These are phyloP conservation scores for Epichloe coenophiala DNA, from an alignment of 2,329 filamentous ascomycete species.

Conservation along the genomic window DNA sequence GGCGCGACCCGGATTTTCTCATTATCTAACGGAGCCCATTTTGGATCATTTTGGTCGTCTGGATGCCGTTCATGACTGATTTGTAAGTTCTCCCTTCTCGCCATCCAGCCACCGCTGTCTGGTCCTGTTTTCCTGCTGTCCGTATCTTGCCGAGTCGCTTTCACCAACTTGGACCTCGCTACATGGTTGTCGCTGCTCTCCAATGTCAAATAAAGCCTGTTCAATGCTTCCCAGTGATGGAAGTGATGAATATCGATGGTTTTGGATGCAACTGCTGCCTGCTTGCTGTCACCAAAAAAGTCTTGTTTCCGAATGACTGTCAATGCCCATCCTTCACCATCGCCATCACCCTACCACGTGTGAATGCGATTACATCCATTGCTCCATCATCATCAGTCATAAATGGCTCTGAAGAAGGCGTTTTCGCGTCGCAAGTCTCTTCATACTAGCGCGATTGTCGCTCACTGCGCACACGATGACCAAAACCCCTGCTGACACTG, in stretches of 20 bases:
- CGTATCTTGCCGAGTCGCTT: constrained; percentile 24
- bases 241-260: constrained; percentile 20
- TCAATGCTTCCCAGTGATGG: constrained; percentile 20
- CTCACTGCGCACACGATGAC: constrained; percentile 4
- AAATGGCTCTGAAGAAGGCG: constrained; percentile 6
- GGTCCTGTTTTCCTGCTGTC: constrained; percentile 19
- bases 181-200: constrained; percentile 22
- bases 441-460: constrained; percentile 11
- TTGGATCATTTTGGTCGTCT: constrained; percentile 20
- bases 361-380: constrained; percentile 30
- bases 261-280: constrained; percentile 15
- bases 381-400: constrained; percentile 15
- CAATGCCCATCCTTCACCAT: constrained; percentile 31
- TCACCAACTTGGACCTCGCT: constrained; percentile 16
- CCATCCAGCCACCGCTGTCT: not conserved
- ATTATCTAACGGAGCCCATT: constrained; percentile 5
- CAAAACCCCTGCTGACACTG: constrained; percentile 20
- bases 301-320: constrained; percentile 27
- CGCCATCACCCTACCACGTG: constrained; percentile 28
- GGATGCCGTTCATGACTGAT: constrained; percentile 32
- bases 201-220: constrained; percentile 12
- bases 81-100: constrained; percentile 29
- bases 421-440: constrained; percentile 17
- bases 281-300: constrained; percentile 9
- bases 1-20: not conserved